Percentiles rank a stretch among this genome's conserved stretches.
phyloP scores from a whole-genome alignment of 2,329 filamentous ascomycete species.

The Arachnopeziza araneosa region DNA sequence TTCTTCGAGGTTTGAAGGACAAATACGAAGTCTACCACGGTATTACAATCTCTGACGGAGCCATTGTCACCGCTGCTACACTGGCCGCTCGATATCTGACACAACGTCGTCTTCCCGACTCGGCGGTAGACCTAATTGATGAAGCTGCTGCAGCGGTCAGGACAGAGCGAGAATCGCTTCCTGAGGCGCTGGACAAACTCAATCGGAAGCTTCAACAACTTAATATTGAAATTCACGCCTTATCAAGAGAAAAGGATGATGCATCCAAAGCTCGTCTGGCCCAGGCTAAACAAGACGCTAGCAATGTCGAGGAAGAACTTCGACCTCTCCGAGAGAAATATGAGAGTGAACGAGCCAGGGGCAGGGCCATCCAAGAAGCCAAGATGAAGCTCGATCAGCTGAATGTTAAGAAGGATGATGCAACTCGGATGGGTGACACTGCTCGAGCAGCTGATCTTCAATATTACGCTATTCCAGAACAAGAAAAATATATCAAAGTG shows the following conservation, averaged over 20 bases:
- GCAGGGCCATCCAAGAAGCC: constrained; percentile 86
- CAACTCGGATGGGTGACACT: constrained; percentile 80
- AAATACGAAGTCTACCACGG: constrained; percentile 98
- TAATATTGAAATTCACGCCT: constrained; percentile 93
- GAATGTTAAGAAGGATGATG: constrained; percentile 87
- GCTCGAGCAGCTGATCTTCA: constrained; percentile 87
- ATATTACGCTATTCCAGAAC: constrained; percentile 96
- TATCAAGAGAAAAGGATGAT: constrained; percentile 91
- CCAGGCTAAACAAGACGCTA: constrained; percentile 81
- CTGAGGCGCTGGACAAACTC: constrained; percentile 89
- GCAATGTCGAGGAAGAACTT: constrained; percentile 91
- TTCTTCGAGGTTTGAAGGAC: constrained; percentile 96
- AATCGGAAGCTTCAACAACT: constrained; percentile 87
- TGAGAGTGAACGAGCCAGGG: constrained; percentile 83
- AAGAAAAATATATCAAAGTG: constrained; percentile 70
- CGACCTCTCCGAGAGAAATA: constrained; percentile 88
- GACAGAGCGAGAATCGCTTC: constrained; percentile 92
- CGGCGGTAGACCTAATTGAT: constrained; percentile 92
- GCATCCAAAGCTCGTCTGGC: constrained; percentile 79
- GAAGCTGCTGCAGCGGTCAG: constrained; percentile 95
- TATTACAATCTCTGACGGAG: constrained; percentile 91
- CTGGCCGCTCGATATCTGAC: constrained; percentile 93
- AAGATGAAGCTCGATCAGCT: constrained; percentile 93
- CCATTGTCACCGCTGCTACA: constrained; percentile 85
- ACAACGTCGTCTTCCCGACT: constrained; percentile 84